A percentile compares a stretch with the other conserved stretches of the same genome.
Conservation (phyloP, 352 stramenopile species). For the Plasmopara viticola region DNA sequence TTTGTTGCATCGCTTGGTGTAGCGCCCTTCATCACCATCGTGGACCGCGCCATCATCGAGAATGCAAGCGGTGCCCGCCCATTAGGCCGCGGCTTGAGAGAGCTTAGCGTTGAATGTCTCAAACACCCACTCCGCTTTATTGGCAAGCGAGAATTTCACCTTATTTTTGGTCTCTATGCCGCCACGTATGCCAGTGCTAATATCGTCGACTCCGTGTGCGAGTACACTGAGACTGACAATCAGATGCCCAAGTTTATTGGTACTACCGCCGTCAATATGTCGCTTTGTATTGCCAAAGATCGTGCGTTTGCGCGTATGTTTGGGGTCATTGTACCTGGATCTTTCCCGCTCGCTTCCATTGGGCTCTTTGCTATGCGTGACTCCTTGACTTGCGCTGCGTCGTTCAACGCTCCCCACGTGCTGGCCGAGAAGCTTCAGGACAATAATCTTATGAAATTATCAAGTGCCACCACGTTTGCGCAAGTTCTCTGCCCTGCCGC, state of each 20-base stretch:
- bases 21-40: slow-evolving; percentile 84
- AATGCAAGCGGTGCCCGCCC: slow-evolving; percentile 74
- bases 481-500: slow-evolving; percentile 79
- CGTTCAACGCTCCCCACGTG: slow-evolving; percentile 80
- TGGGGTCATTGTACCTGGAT: slow-evolving; percentile 63
- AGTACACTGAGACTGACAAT: slow-evolving; percentile 62
- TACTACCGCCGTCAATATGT: slow-evolving; percentile 89
- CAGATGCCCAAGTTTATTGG: slow-evolving; percentile 86
- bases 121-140: slow-evolving; percentile 75
- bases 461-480: slow-evolving; percentile 46
- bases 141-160: slow-evolving; percentile 78
- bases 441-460: slow-evolving; percentile 37
- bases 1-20: slow-evolving; percentile 63
- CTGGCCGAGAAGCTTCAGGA: slow-evolving; percentile 62
- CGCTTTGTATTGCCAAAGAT: slow-evolving; percentile 87
- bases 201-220: slow-evolving; percentile 76
- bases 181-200: slow-evolving; percentile 88
- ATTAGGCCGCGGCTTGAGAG: slow-evolving; percentile 55
- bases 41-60: slow-evolving; percentile 87
- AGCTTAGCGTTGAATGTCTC: slow-evolving; percentile 53
- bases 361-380: slow-evolving; percentile 85
- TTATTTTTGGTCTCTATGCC: slow-evolving; percentile 88
- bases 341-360: slow-evolving; percentile 76
- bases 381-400: slow-evolving; percentile 79
- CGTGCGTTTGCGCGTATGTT: slow-evolving; percentile 90